Conservation (phyloP, 1,284 basidiomycete species). For the Salmacisia buchloeana region DNA sequence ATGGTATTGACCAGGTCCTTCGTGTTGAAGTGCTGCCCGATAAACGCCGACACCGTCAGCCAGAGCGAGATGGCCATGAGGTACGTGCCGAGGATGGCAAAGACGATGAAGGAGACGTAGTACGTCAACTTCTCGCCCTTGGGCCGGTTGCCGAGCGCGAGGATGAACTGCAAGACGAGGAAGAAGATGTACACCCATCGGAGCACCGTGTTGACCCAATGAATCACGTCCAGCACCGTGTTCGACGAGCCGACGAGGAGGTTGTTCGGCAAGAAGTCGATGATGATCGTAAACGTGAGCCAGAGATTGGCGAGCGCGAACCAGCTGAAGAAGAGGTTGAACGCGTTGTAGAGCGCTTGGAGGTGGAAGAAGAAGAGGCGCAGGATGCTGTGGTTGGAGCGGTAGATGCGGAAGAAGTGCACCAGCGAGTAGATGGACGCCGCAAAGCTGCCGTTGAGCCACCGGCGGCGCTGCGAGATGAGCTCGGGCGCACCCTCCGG, state of each 20-base stretch:
- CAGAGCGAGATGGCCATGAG: conserved; percentile 44
- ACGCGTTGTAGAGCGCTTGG: conserved; percentile 83
- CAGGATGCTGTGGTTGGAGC: conserved; percentile 71
- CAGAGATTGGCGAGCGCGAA: conserved; percentile 86
- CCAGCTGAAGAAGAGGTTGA: conserved; percentile 88
- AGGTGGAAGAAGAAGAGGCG: conserved; percentile 91
- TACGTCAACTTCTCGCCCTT: conserved; percentile 84
- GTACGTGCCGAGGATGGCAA: conserved; percentile 47
- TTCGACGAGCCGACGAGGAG: conserved; percentile 71
- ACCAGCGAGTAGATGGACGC: conserved; percentile 83
- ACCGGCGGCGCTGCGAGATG: conserved; percentile 84
- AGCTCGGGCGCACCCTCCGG: conserved; percentile 74
- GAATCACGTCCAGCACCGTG: conserved; percentile 62
- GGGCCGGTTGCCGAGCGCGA: conserved; percentile 84
- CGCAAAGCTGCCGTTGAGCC: conserved; percentile 96
- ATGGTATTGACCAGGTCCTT: conserved; percentile 22
- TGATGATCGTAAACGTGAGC: conserved; percentile 93
- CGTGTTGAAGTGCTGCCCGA: conserved; percentile 10
- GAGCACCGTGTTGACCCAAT: conserved; percentile 69
- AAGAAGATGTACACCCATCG: conserved; percentile 83
- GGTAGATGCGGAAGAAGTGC: conserved; percentile 87
- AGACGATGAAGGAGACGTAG: conserved; percentile 68
- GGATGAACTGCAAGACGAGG: conserved; percentile 80
- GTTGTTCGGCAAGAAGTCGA: conserved; percentile 69
- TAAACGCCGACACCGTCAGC: conserved; percentile 39